Conservation (phyloP, 2,329 filamentous ascomycete species). For the Fusarium circinatum region DNA sequence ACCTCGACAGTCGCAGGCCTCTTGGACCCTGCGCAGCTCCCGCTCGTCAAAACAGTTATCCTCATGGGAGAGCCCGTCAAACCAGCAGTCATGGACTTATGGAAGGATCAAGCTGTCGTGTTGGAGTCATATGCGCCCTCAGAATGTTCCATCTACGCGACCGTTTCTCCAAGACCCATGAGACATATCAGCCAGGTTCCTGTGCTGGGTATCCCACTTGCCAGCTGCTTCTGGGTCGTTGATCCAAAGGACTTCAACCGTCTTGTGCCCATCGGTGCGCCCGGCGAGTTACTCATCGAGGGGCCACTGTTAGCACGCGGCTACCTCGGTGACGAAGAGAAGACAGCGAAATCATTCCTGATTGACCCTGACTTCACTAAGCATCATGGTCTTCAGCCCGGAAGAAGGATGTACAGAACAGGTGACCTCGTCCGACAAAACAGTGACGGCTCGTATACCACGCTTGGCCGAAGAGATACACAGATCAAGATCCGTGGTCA, state of each 20-base stretch:
- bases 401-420: slow-evolving; percentile 3
- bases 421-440: slow-evolving; percentile 2
- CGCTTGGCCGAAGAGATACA: not conserved
- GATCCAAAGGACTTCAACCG: not conserved
- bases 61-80: slow-evolving; percentile 3
- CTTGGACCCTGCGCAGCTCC: not conserved
- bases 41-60: not conserved
- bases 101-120: not conserved
- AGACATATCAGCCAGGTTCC: not conserved
- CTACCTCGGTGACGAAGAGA: not conserved
- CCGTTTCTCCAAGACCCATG: not conserved
- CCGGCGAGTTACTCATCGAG: not conserved
- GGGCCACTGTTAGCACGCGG: not conserved
- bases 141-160: not conserved
- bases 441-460: not conserved
- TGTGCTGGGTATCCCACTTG: not conserved
- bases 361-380: not conserved
- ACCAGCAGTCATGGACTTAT: slow-evolving; percentile 1
- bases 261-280: not conserved
- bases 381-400: not conserved
- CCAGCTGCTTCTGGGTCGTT: not conserved
- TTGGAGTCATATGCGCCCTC: not conserved
- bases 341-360: not conserved
- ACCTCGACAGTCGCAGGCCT: not conserved
- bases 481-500: slow-evolving; percentile 8